Evolutionary conservation across 495 filamentous ascomycete species (phyloP).

Genomic region (Hyaloscypha bicolor): DNA sequence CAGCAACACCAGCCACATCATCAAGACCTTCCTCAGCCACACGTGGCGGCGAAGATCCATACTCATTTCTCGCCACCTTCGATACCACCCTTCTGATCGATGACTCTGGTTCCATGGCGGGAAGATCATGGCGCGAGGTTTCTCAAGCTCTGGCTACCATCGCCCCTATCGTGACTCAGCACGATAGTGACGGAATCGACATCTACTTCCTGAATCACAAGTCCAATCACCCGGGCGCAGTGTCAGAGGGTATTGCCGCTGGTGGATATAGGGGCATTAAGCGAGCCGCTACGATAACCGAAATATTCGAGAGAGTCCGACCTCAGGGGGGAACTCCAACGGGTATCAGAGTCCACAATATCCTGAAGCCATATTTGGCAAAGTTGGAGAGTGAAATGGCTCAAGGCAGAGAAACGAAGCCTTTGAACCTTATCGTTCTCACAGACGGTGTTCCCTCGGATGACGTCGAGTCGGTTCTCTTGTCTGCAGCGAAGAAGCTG

Average conservation of each 20-base stretch:
- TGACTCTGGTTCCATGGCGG: slow-evolving; percentile 89
- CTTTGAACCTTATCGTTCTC: slow-evolving; percentile 90
- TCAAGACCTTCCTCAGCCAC: slow-evolving; percentile 10
- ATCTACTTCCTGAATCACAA: slow-evolving; percentile 85
- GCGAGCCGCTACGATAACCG: slow-evolving; percentile 51
- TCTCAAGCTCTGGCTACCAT: slow-evolving; percentile 72
- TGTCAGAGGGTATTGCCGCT: slow-evolving; percentile 36
- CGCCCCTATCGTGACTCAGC: slow-evolving; percentile 79
- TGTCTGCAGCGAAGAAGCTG: slow-evolving; percentile 66
- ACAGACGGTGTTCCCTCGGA: slow-evolving; percentile 90
- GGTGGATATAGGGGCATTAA: slow-evolving; percentile 61
- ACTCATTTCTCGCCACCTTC: slow-evolving; percentile 82
- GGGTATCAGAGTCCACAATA: slow-evolving; percentile 68
- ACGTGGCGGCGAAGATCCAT: slow-evolving; percentile 59
- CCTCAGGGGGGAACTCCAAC: slow-evolving; percentile 76
- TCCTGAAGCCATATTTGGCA: slow-evolving; percentile 71
- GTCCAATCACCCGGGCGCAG: slow-evolving; percentile 26
- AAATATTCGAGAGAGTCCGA: slow-evolving; percentile 66
- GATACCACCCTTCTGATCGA: slow-evolving; percentile 95
- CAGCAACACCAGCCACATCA: slow-evolving; percentile 14
- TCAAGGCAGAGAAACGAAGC: slow-evolving; percentile 62
- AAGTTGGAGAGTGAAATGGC: slow-evolving; percentile 43
- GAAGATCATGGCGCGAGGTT: slow-evolving; percentile 75
- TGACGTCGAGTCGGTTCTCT: slow-evolving; percentile 71
- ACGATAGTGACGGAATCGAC: slow-evolving; percentile 91